Conservation (phyloP, 495 filamentous ascomycete species). For the Saxophila tyrrhenica region DNA sequence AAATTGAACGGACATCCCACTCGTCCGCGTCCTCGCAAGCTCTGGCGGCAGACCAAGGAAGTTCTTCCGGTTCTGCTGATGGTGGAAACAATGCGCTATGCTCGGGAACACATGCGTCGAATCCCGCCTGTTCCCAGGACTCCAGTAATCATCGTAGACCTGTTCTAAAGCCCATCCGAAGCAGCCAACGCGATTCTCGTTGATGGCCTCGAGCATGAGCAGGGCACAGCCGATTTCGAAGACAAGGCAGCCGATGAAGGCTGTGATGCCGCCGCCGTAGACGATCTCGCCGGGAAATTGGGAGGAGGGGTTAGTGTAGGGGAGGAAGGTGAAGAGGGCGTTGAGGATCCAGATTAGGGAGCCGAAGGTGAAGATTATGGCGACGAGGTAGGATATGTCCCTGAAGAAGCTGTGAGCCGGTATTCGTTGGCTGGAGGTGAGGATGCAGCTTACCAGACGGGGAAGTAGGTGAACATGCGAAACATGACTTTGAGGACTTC, state of each 20-base stretch:
- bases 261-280: slow-evolving; percentile 49
- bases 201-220: slow-evolving; percentile 57
- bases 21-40: not conserved
- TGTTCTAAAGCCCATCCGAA: slow-evolving; percentile 53
- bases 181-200: slow-evolving; percentile 53
- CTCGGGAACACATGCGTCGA: slow-evolving; percentile 1
- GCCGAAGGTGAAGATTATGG: slow-evolving; percentile 51
- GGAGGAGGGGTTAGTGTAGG: slow-evolving; percentile 40
- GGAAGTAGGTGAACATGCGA: slow-evolving; percentile 46
- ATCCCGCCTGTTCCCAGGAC: not conserved
- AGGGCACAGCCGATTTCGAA: slow-evolving; percentile 57
- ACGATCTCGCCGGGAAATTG: slow-evolving; percentile 44
- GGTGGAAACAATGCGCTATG: slow-evolving; percentile 33
- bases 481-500: slow-evolving; percentile 36
- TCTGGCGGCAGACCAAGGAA: slow-evolving; percentile 29
- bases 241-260: slow-evolving; percentile 57
- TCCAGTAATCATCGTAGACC: slow-evolving; percentile 4
- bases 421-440: not conserved
- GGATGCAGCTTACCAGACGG: slow-evolving; percentile 50
- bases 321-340: slow-evolving; percentile 56
- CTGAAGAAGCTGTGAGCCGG: not conserved
- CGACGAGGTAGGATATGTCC: slow-evolving; percentile 43
- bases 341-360: slow-evolving; percentile 58
- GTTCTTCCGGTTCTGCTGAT: slow-evolving; percentile 43
- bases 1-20: not conserved